Evolutionary conservation across 106 monocot genomes (phyloP), one percentile per base, ranked within the genome.

Genomic region (Triglochin maritima): DNA sequence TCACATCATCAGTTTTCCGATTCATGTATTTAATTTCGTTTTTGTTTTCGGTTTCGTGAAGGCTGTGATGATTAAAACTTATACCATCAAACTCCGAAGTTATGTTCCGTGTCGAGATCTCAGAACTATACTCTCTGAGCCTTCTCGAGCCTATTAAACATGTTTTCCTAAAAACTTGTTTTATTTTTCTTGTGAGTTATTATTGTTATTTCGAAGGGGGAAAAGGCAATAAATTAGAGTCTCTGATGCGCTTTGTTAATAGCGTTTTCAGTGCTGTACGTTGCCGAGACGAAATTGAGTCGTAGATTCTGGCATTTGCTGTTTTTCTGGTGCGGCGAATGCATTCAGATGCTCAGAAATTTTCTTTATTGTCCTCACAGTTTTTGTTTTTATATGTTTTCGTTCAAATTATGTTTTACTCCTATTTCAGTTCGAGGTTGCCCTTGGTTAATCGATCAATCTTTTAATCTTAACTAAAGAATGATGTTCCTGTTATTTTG

Each of bases 161-260:
- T 12, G 12, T 2, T 8, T 58, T 12, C 59, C 17, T 6, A 7
- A 16, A 7, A 6, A 29, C 15, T 9, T 29, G 8, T 29, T 14
- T 7, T 4, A 5, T 29, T 44, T 42, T 9, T 10, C 7, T 12
- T 29, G 0, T 29, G 29, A 29, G 29, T 29, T 29, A 1, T 29
- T 29, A 29, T 29, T 29, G 1, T 29, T 29, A 29, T 29, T 29
- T 29, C 29, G 29, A 29, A 29, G 29, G 29, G 29, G 29, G 1
- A 29, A 1, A 63, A 46, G 67, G 67, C 67, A 67, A 67, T 67
- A 51, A 67, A 67, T 67, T 67, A 67, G 67, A 67, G 67, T 67
- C 67, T 46, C 67, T 67, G 67, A n/a, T 67, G 67, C 67, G 67
- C 67, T 67, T 50, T 42, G 29, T 52, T 47, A 4, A 54, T 67